Conservation (phyloP, 345 rosid genomes). For the Hibiscus tridactylites region DNA sequence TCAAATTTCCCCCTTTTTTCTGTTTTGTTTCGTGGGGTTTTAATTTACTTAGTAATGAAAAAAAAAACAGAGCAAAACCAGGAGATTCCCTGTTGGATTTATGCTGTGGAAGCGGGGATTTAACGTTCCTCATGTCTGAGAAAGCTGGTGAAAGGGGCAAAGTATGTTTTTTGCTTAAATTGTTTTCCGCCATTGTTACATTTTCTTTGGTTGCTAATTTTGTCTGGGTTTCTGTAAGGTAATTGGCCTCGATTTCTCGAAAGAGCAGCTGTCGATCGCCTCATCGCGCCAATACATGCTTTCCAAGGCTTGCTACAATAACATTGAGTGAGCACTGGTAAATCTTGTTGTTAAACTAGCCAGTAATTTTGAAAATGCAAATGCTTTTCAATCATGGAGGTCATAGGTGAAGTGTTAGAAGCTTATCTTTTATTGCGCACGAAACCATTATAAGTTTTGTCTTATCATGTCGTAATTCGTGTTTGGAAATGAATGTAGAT, state of each 20-base stretch:
- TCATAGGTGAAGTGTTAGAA: neutral
- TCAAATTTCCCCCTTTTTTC: neutral
- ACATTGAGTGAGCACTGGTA: slow-evolving; percentile 90
- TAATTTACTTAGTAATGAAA: neutral
- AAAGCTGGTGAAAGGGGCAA: slow-evolving; percentile 61
- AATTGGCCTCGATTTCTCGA: slow-evolving; percentile 74
- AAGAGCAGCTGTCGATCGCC: slow-evolving; percentile 63
- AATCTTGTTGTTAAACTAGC: slow-evolving; percentile 19
- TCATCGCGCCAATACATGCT: slow-evolving; percentile 42
- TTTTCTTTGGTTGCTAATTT: neutral
- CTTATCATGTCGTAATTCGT: neutral
- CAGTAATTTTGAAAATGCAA: neutral
- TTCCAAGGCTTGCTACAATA: slow-evolving; percentile 48
- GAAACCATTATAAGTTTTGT: too few species aligned
- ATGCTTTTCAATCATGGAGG: neutral
- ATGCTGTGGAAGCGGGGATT: slow-evolving; percentile 94
- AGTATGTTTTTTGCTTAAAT: slow-evolving; percentile 24
- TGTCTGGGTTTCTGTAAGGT: slow-evolving; percentile 34
- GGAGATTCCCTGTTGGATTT: slow-evolving; percentile 70
- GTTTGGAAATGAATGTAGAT: slow-evolving; percentile 29
- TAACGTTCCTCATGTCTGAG: slow-evolving; percentile 75
- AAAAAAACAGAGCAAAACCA: slow-evolving; percentile 41
- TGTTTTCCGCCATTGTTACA: neutral
- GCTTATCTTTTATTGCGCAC: neutral
- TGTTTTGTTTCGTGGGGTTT: neutral